phyloP scores from a whole-genome alignment of 345 rosid species.

The Atalantia buxifolia region DNA sequence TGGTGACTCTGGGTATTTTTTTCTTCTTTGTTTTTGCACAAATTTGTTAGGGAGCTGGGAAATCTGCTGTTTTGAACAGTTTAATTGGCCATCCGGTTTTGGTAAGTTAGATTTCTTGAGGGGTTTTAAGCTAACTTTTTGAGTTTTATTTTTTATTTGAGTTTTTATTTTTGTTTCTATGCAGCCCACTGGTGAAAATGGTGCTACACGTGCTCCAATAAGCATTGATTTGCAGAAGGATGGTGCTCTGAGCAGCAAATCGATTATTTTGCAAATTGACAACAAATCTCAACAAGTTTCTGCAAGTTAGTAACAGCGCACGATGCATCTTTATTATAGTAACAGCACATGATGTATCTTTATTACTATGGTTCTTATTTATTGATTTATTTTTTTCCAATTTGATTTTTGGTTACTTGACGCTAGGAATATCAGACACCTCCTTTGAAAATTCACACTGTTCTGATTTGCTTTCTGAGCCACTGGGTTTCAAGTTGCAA shows the following conservation, averaged over 20 bases:
- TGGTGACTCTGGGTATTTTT: neutral
- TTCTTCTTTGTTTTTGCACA: constrained; percentile 4
- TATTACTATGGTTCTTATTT: neutral
- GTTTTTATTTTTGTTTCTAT: constrained; percentile 6
- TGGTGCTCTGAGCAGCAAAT: constrained; percentile 71
- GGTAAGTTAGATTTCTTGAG: constrained; percentile 43
- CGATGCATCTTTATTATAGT: constrained; percentile 9
- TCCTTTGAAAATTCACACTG: neutral
- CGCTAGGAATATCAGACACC: neutral
- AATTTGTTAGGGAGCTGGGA: constrained; percentile 74
- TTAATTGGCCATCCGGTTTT: constrained; percentile 86
- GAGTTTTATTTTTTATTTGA: neutral
- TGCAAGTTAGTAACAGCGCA: constrained; percentile 59
- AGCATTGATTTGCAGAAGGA: constrained; percentile 71
- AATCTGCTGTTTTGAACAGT: constrained; percentile 93
- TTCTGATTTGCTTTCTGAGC: neutral
- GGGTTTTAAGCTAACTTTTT: neutral
- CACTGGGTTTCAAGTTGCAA: neutral
- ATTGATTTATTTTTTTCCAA: neutral
- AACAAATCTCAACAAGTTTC: constrained; percentile 83
- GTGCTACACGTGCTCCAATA: constrained; percentile 95
- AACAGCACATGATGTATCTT: neutral
- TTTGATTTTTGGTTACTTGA: constrained; percentile 2
- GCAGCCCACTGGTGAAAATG: constrained; percentile 97
- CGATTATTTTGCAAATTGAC: constrained; percentile 86